These are phyloP conservation scores for Candida frijolesensis DNA, from an alignment of 1,139 yeast species.

Conservation along the genomic window DNA sequence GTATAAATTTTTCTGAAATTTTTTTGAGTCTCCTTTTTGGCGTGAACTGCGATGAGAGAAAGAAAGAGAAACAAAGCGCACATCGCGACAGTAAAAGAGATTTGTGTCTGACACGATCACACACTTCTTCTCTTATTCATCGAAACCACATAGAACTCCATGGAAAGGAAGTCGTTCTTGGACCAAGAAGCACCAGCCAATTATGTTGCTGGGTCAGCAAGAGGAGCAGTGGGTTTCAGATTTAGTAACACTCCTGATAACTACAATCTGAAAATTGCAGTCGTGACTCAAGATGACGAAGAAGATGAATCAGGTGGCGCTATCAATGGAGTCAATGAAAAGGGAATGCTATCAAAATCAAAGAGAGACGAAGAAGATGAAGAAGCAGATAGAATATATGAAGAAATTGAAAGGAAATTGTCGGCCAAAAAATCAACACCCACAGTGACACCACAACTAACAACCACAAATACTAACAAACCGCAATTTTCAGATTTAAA, in stretches of 20 bases:
- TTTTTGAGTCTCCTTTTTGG: neutral
- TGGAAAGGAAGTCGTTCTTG: conserved; percentile 65
- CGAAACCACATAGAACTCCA: conserved; percentile 15
- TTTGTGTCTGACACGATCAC: conserved; percentile 10
- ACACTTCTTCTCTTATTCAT: neutral
- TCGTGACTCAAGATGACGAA: conserved; percentile 33
- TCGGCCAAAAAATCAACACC: conserved; percentile 30
- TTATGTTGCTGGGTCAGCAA: conserved; percentile 87
- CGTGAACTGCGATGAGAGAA: conserved; percentile 7
- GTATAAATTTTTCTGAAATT: neutral
- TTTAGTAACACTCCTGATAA: conserved; percentile 69
- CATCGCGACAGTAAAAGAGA: neutral
- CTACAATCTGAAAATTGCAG: conserved; percentile 48
- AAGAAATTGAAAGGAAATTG: conserved; percentile 61
- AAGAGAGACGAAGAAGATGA: conserved; percentile 57
- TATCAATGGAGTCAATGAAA: conserved; percentile 20
- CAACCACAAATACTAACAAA: conserved; percentile 10
- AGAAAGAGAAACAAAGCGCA: neutral
- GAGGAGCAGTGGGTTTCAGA: conserved; percentile 94
- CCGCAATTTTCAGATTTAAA: conserved; percentile 53
- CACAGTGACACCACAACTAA: neutral
- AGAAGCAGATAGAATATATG: conserved; percentile 77
- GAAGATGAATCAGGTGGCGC: conserved; percentile 16
- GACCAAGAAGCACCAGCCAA: conserved; percentile 90
- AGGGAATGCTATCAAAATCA: conserved; percentile 21